These are phyloP conservation scores for Nicotiana benthamiana DNA, from an alignment of 257 asterid genomes.

Conservation along the genomic window DNA sequence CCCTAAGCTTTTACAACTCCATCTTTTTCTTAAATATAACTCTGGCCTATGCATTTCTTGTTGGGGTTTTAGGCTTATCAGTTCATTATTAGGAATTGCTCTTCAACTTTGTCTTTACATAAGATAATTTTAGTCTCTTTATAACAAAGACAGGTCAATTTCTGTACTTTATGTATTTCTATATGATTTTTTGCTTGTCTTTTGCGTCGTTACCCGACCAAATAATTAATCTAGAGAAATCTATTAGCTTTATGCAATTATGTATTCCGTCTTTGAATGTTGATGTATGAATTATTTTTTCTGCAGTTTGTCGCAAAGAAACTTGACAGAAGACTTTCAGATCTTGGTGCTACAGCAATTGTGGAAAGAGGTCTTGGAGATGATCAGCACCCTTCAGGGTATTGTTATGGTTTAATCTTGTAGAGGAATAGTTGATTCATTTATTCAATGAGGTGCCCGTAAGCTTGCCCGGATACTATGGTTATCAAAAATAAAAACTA, in stretches of 20 bases:
- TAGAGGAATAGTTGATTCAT: not conserved
- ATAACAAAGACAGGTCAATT: not conserved
- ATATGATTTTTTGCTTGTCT: not conserved
- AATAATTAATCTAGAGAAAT: not conserved
- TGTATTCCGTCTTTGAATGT: not conserved
- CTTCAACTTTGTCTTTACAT: not conserved
- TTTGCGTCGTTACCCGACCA: not conserved
- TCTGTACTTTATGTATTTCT: not conserved
- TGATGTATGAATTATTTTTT: conserved; percentile 8
- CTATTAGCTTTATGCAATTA: not conserved
- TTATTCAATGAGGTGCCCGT: too few species aligned
- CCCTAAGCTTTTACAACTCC: not conserved
- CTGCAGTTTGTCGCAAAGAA: conserved; percentile 96
- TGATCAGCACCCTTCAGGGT: conserved; percentile 98
- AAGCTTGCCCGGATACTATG: too few species aligned
- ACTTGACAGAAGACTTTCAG: conserved; percentile 78
- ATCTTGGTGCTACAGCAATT: conserved; percentile 67
- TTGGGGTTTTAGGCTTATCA: not conserved
- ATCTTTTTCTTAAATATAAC: not conserved
- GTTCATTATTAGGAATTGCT: not conserved
- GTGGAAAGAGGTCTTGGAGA: conserved; percentile 93
- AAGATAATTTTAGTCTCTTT: not conserved
- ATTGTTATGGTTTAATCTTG: conserved; percentile 14
- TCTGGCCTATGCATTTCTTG: not conserved
- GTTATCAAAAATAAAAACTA: not conserved